Base-by-base conservation (phyloP, 2,329 filamentous ascomycete species). In the Venturia asperata region DNA sequence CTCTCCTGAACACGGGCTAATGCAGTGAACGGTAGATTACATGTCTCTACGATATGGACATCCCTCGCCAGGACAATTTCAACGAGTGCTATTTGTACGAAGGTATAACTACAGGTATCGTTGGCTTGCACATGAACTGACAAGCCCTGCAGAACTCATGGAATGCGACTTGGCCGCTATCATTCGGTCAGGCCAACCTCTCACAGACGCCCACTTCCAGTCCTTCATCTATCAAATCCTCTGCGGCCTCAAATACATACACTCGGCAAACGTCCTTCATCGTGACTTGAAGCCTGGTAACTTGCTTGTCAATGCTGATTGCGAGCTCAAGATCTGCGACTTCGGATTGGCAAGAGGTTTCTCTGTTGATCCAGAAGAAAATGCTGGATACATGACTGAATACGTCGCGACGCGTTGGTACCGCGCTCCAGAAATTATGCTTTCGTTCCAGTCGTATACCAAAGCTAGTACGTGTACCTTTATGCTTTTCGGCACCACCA, bases 171-270 rank as follows among this genome's bases (percentile, higher is more conserved):
- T 99, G 76, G 94, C 94, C 41, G 94, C 94, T 70, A 99, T 99
- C 76, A 97, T 99, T 72, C 88, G 94, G 70, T 97, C 93, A 52
- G 94, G 94, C 68, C 94, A 99, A 77, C 92, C 94, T 61, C 83
- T 99, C 75, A 99, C 94, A 74, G 94, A 99, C 75, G 94, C 94
- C 65, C 94, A 99, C 78, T 99, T 99, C 82, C 94, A 99, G 79
- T 97, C 94, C 63, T 99, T 99, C 81, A 97, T 99, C 80, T 99
- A 99, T 82, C 94, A 99, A 83, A 99, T 99, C 70, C 88, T 99
- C 6, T 97, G 94, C 76, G 94, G 94, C 69, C 83, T 99, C 71
- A 99, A 99, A 82, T 99, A 97, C 78, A 97, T 99, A 70, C 94
- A 99, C 82, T 97, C 93, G 27, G 94, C 94, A 71, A 97, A 97